Conservation (phyloP, 306 rosid species). For the Inga laurina region DNA sequence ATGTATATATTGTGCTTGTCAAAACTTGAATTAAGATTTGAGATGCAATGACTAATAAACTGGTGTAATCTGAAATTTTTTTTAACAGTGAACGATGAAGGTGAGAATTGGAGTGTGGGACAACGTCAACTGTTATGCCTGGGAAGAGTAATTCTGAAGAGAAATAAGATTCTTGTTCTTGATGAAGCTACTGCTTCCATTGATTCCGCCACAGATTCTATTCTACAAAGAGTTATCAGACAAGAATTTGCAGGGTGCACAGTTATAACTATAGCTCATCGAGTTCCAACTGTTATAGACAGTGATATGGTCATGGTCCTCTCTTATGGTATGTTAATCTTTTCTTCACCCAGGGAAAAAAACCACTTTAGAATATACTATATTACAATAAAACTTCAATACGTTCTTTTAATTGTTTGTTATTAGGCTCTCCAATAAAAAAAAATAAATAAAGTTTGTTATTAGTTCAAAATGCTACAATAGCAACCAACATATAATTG, state of each 20-base stretch:
- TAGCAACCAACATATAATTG: no score
- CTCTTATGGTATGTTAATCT: background rate
- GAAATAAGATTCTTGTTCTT: background rate
- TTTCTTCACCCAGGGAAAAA: background rate
- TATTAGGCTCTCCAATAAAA: no score
- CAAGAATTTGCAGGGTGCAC: background rate
- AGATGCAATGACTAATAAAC: background rate
- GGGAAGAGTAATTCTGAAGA: background rate
- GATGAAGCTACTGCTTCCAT: background rate
- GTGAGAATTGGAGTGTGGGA: background rate
- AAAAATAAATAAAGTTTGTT: no score
- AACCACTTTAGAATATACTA: no score
- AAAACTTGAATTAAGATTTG: background rate
- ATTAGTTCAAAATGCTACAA: no score
- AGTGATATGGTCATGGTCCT: background rate
- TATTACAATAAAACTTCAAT: no score
- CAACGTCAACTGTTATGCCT: background rate
- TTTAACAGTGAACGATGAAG: background rate
- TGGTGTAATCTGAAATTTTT: background rate
- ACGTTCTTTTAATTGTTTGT: no score
- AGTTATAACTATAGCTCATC: background rate
- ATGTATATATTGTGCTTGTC: background rate
- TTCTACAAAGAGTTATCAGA: background rate
- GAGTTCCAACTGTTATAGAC: background rate
- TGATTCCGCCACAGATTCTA: background rate